These are phyloP conservation scores for Pichia membranifaciens DNA, from an alignment of 805 yeast genomes.

Conservation along the genomic window DNA sequence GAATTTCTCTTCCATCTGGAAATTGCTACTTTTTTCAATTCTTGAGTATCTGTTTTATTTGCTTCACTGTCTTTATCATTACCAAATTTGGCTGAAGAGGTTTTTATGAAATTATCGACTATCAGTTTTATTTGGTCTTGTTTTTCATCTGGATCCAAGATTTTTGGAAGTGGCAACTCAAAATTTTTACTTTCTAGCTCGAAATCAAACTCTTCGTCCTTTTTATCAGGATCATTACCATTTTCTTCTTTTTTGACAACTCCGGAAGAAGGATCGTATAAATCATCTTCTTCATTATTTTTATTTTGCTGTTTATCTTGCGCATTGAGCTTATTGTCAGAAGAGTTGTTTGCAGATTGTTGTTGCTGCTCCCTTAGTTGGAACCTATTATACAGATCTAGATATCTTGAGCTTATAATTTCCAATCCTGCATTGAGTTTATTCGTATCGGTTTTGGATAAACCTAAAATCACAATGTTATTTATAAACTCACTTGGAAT, in stretches of 20 bases:
- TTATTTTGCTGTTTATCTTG: not conserved
- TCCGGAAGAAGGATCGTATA: constrained; percentile 11
- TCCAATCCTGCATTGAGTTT: constrained; percentile 60
- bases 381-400: constrained; percentile 34
- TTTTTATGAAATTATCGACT: constrained; percentile 50
- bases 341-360: not conserved
- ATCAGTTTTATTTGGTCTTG: constrained; percentile 51
- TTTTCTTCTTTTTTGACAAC: not conserved
- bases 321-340: not conserved
- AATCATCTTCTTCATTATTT: constrained; percentile 14
- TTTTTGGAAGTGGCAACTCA: constrained; percentile 51
- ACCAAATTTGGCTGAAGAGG: constrained; percentile 31
- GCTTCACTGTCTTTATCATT: constrained; percentile 29
- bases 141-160: constrained; percentile 48
- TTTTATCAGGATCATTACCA: constrained; percentile 19
- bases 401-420: constrained; percentile 63
- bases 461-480: constrained; percentile 61
- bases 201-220: constrained; percentile 24
- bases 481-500: constrained; percentile 60
- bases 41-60: constrained; percentile 8
- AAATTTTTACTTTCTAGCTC: constrained; percentile 28
- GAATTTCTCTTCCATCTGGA: constrained; percentile 53
- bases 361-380: constrained; percentile 1
- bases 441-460: constrained; percentile 46
- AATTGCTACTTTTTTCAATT: constrained; percentile 52